Base-by-base conservation (phyloP, 1,284 basidiomycete species). In the Porogramme epimiltina region DNA sequence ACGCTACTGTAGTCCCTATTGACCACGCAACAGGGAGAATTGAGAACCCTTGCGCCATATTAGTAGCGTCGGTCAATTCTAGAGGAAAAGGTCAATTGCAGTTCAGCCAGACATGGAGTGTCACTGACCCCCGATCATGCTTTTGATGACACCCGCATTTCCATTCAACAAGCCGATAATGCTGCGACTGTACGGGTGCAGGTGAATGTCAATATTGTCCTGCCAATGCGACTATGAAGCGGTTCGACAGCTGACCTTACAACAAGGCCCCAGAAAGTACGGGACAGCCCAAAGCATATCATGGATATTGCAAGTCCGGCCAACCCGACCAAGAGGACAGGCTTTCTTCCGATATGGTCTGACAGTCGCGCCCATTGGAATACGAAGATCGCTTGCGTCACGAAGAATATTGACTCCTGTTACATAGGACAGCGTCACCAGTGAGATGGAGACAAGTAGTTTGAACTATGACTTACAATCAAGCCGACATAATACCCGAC, bases 401-500 rank as follows among this genome's bases (percentile, higher is more conserved):
- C 69, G 56, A 79, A 85, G 70, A 83, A 85, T 4, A 82, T 58
- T 0, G 82, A 84, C 73, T 82, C 77, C 82, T 85, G 15, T 25
- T 20, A 18, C 13, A 41, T 1, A 6, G 31, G n/a, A 28, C 9
- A 18, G 13, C 2, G 1, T 15, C 26, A 4, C 18, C 11, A 4
- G 25, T 31, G 28, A 8, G 8, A 25, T 24, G 1, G 37, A 19
- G n/a, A 4, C 19, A 6, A 19, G 16, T 11, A 3, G n/a, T 13
- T 28, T 24, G 0, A 20, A 24, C 34, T 13, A 18, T 18, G n/a
- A 61, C 66, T 47, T 55, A 75, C 83, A 50, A 85, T 78, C 19
- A 85, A 46, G n/a, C 84, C 85, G 40, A 79, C 84, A 61, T 84
- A 89, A 61, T 85, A 87, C 3, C 82, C 85, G 15, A 82, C 76